Conservation (phyloP, 2,329 filamentous ascomycete species). For the Fusarium sp. region DNA sequence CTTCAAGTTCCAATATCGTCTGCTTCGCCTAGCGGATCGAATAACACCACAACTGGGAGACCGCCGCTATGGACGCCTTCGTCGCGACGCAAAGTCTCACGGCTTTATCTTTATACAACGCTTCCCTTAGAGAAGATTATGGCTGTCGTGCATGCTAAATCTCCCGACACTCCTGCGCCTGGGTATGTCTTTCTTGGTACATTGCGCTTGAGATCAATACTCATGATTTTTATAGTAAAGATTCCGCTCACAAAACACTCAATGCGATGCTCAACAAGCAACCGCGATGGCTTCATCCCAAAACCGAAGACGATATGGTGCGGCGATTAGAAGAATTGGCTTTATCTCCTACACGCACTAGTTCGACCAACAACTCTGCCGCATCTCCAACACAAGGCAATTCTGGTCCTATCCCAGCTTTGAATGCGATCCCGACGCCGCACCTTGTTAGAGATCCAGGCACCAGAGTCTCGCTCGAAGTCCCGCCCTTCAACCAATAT, state of each 20-base stretch:
- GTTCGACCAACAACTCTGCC: slow-evolving; percentile 30
- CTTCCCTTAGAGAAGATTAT: slow-evolving; percentile 63
- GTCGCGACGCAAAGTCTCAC: slow-evolving; percentile 63
- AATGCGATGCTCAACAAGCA: slow-evolving; percentile 68
- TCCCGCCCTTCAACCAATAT: slow-evolving; percentile 39
- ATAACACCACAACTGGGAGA: slow-evolving; percentile 56
- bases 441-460: slow-evolving; percentile 18
- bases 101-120: slow-evolving; percentile 68
- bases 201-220: background rate
- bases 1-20: slow-evolving; percentile 35
- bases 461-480: slow-evolving; percentile 26
- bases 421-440: slow-evolving; percentile 30
- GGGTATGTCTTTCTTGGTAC: slow-evolving; percentile 53
- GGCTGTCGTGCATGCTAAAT: slow-evolving; percentile 57
- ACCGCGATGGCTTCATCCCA: slow-evolving; percentile 67
- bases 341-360: slow-evolving; percentile 50
- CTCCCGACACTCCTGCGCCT: slow-evolving; percentile 57
- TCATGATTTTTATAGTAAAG: slow-evolving; percentile 54
- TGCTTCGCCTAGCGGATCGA: slow-evolving; percentile 46
- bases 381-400: slow-evolving; percentile 17
- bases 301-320: slow-evolving; percentile 62
- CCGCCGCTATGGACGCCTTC: slow-evolving; percentile 67
- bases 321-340: slow-evolving; percentile 60
- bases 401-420: slow-evolving; percentile 27
- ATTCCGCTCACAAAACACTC: slow-evolving; percentile 69